A percentile compares a stretch with the other conserved stretches of the same genome.
These are phyloP conservation scores for Coccomyxa subellipsoidea DNA, from an alignment of 163 green algal genomes.

Conservation along the genomic window DNA sequence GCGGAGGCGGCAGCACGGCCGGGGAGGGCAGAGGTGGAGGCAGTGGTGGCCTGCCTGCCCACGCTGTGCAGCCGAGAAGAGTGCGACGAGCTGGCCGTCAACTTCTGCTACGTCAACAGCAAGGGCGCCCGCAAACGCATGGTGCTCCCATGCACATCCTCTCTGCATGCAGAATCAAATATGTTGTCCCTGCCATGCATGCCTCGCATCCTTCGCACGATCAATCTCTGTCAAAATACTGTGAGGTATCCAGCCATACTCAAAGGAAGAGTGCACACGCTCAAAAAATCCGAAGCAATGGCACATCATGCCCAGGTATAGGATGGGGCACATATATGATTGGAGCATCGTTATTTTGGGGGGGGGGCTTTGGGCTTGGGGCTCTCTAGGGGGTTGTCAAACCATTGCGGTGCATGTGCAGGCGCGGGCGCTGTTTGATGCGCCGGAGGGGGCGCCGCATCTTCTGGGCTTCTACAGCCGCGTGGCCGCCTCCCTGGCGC, in stretches of 20 bases:
- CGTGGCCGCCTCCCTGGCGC: conserved; percentile 63
- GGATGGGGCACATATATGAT: too few relatives aligned
- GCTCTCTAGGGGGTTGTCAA: too few relatives aligned
- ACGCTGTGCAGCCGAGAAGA: conserved; percentile 61
- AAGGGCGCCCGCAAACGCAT: conserved; percentile 64
- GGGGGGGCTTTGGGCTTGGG: too few relatives aligned
- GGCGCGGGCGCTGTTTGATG: conserved; percentile 50
- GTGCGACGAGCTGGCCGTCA: conserved; percentile 65
- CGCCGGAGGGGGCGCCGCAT: conserved; percentile 57
- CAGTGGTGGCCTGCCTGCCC: conserved; percentile 54
- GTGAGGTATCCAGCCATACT: too few relatives aligned
- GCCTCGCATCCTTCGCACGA: not conserved
- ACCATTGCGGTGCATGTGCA: conserved; percentile 10
- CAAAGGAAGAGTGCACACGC: too few relatives aligned
- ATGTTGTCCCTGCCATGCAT: not conserved
- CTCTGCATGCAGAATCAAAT: not conserved
- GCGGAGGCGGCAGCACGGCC: not conserved
- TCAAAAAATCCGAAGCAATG: too few relatives aligned
- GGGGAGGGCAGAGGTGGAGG: conserved; percentile 36
- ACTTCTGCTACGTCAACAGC: conserved; percentile 73
- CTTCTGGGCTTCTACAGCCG: conserved; percentile 75
- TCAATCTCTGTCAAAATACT: too few relatives aligned
- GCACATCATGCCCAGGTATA: too few relatives aligned
- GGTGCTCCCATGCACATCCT: conserved; percentile 13
- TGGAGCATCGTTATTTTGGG: too few relatives aligned